Base-by-base conservation (phyloP, 2,329 filamentous ascomycete genomes). In the Penicillium verrucosum region DNA sequence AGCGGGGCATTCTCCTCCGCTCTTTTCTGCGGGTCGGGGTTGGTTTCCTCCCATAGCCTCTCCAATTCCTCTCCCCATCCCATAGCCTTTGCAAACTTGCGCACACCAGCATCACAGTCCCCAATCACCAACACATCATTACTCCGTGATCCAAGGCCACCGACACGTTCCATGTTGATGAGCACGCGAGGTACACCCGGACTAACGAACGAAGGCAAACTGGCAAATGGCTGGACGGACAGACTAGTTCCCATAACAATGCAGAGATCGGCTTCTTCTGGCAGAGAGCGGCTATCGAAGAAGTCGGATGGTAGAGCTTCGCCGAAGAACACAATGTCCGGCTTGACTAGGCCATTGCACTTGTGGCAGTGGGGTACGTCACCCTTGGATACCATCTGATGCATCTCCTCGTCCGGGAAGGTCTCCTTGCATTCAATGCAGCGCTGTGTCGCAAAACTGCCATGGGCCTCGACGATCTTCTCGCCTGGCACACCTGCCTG, bases 321-420 rank as follows among this genome's bases (percentile, higher is more conserved):
- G 49, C 92, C 92, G 65, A 96, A 97, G 76, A 97, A 97, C 34
- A 96, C 91, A 69, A 97, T 96, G 67, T 96, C 90, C 0, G 92
- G 92, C 76, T 97, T 97, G 37, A 97, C 90, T 2, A 94, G 77
- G 0, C 92, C 92, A 36, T 82, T 78, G 71, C 93, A 97, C 21
- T 77, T 71, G 9, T 78, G 68, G 71, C 93, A 97, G 58, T 77
- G 80, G 0, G 93, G 90, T 0, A 96, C 88, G 27, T 85, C 79
- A 25, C 85, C 88, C 36, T 78, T 79, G 3, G 81, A 75, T 23
- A 97, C 85, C 57, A 87, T 83, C 60, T 83, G 76, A 66, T 81
- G 82, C 89, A 97, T 96, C 63, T 83, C 73, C 3, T 88, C 84
- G 36, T 88, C 86, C 0, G 90, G 88, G 69, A 86, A 97, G 1